A percentile compares a stretch with the other conserved stretches of the same genome.
Evolutionary conservation across 2,329 filamentous ascomycete genomes (phyloP).

Genomic region (Arthrobotrys sinensis): DNA sequence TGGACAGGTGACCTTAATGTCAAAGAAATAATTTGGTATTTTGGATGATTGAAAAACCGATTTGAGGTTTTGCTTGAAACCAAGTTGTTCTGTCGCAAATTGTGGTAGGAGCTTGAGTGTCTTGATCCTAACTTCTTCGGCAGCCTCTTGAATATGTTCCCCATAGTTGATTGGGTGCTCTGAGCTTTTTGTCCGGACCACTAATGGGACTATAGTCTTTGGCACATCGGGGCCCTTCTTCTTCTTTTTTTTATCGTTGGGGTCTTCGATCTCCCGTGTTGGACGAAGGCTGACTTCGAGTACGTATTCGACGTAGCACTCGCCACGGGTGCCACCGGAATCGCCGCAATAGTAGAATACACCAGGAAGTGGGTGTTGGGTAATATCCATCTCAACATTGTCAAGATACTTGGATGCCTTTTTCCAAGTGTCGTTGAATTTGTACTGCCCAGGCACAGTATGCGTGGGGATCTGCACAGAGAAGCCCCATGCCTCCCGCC

Average conservation of each 20-base stretch:
- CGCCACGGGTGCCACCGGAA: constrained; percentile 18
- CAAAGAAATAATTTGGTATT: constrained; percentile 52
- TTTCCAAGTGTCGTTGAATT: constrained; percentile 45
- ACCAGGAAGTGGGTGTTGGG: constrained; percentile 39
- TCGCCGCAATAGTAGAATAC: constrained; percentile 51
- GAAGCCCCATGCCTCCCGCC: constrained; percentile 21
- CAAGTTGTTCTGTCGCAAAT: constrained; percentile 40
- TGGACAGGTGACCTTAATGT: constrained; percentile 30
- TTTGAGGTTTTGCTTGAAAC: constrained; percentile 41
- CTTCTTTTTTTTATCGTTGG: constrained; percentile 29
- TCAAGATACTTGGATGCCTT: constrained; percentile 47
- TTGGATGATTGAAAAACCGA: constrained; percentile 44
- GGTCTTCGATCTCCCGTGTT: constrained; percentile 1
- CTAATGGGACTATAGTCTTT: constrained; percentile 40
- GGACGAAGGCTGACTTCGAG: constrained; percentile 42
- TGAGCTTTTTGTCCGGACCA: constrained; percentile 30
- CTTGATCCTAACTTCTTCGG: constrained; percentile 35
- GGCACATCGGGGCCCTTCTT: constrained; percentile 17
- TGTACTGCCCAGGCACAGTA: constrained; percentile 24
- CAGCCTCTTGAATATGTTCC: constrained; percentile 5
- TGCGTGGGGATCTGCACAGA: constrained; percentile 43
- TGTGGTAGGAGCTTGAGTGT: constrained; percentile 41
- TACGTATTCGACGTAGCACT: constrained; percentile 52
- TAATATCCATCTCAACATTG: constrained; percentile 52
- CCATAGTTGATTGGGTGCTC: constrained; percentile 42